Base-by-base conservation (phyloP, 2,329 filamentous ascomycete species). In the Aspergillus sojae region DNA sequence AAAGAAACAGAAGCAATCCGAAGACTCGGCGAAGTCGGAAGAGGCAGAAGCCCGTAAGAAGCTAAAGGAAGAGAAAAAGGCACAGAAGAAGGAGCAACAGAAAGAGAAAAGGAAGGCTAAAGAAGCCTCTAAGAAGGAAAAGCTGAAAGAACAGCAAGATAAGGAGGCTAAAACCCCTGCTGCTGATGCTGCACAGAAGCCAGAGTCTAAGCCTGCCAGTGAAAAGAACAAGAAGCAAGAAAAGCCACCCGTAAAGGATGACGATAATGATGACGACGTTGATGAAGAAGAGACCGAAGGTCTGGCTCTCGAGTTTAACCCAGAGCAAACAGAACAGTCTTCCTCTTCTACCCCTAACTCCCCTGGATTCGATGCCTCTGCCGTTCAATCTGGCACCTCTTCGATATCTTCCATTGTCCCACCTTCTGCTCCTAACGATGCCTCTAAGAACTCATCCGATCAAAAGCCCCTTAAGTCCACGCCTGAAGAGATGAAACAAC, bases 401-500 rank as follows among this genome's bases (percentile, higher is more conserved):
- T 93, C 91, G 21, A 85, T 88, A 60, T 91, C 90, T 60, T 92
- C 90, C 26, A 84, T 88, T 54, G 82, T 86, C 14, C 82, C 88
- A 7, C 70, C 74, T 36, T 67, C 73, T 67, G 68, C 73, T 63
- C 64, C 65, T 53, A 70, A 68, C 63, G 71, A 74, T 65, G 67
- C 67, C 64, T 68, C 63, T 52, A 68, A 71, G 41, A 66, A 68
- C 62, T 57, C 73, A 56, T 63, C 72, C 65, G 73, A 74, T 72
- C 85, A 86, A 16, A 91, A 89, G 76, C 85, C 90, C 34, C 82
- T 79, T 64, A 90, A 90, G 61, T 83, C 88, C 66, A 89, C 94
- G 73, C 90, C 89, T 48, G 88, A 92, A 64, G 87, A 90, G 30
- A 86, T 97, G 54, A 89, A 91, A 72, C 88, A 90, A 62, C 90